Conservation (phyloP, 768 basidiomycete species). For the Rickenella mellea region DNA sequence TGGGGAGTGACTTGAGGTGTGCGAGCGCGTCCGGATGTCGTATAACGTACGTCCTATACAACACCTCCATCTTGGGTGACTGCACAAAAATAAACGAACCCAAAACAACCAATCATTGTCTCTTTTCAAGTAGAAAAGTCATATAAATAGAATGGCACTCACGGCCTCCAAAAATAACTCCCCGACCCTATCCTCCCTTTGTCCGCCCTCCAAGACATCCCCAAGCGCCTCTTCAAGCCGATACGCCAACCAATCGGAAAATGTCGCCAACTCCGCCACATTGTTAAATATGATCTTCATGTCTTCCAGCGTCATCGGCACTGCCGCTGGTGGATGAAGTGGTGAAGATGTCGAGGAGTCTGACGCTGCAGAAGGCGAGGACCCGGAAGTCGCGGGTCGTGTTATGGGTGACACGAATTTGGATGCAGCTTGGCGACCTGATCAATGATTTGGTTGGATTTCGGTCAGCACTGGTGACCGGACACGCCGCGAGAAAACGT, state of each 20-base stretch:
- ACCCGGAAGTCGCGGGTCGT: slow-evolving; percentile 6
- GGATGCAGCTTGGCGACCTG: too few species aligned
- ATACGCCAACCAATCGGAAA: slow-evolving; percentile 59
- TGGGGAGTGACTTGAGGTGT: slow-evolving; percentile 45
- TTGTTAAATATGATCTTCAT: slow-evolving; percentile 68
- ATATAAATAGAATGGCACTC: too few species aligned
- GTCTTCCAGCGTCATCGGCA: slow-evolving; percentile 67
- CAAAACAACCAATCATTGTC: too few species aligned
- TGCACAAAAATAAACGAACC: too few species aligned
- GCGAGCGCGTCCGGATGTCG: slow-evolving; percentile 67
- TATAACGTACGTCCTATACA: slow-evolving; percentile 76
- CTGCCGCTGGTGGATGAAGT: not conserved
- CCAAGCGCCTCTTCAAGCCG: slow-evolving; percentile 61
- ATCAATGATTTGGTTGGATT: slow-evolving; percentile 24
- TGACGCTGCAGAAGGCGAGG: slow-evolving; percentile 6
- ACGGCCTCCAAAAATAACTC: slow-evolving; percentile 61
- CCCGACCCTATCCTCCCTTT: slow-evolving; percentile 61
- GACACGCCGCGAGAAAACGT: slow-evolving; percentile 3
- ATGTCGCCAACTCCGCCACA: slow-evolving; percentile 61
- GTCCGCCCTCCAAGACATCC: slow-evolving; percentile 47
- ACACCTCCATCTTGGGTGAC: slow-evolving; percentile 62
- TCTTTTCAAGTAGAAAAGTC: too few species aligned
- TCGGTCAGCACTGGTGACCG: slow-evolving; percentile 22
- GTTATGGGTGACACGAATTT: too few species aligned
- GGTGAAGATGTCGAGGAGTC: slow-evolving; percentile 7